These are phyloP conservation scores for Suhomyces chickasaworum DNA, from an alignment of 1,139 yeast genomes.

Conservation along the genomic window DNA sequence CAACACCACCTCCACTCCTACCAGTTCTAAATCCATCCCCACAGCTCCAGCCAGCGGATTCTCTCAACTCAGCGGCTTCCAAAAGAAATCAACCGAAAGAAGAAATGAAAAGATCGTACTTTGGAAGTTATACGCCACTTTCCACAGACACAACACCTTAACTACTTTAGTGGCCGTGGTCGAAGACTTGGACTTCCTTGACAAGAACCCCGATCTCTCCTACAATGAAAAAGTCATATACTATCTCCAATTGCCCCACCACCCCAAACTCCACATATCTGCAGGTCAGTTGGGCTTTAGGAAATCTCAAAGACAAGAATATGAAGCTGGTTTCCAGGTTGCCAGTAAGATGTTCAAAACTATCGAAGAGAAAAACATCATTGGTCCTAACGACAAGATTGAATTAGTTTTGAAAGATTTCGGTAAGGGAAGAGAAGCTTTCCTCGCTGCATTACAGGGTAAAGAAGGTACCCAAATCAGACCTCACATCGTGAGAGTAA, in stretches of 20 bases:
- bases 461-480: slow-evolving; percentile 79
- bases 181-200: slow-evolving; percentile 62
- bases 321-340: slow-evolving; percentile 93
- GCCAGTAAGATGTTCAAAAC: slow-evolving; percentile 69
- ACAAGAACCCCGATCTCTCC: slow-evolving; percentile 56
- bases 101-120: slow-evolving; percentile 44
- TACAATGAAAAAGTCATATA: slow-evolving; percentile 79
- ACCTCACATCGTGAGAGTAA: slow-evolving; percentile 63
- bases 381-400: slow-evolving; percentile 54
- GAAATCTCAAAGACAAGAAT: slow-evolving; percentile 82
- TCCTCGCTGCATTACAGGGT: slow-evolving; percentile 80
- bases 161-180: slow-evolving; percentile 73
- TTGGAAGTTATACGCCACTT: slow-evolving; percentile 75
- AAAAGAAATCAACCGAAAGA: slow-evolving; percentile 13
- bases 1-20: slow-evolving; percentile 7
- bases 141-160: slow-evolving; percentile 81
- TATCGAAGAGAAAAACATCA: slow-evolving; percentile 60
- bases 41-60: slow-evolving; percentile 7
- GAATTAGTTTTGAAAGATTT: slow-evolving; percentile 79
- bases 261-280: slow-evolving; percentile 62
- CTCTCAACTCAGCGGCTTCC: slow-evolving; percentile 12
- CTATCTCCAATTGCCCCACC: slow-evolving; percentile 79
- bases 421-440: slow-evolving; percentile 90
- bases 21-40: slow-evolving; percentile 2
- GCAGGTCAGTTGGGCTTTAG: slow-evolving; percentile 79